Evolutionary conservation across 805 yeast genomes (phyloP), one percentile per base, ranked within the genome.

Genomic region (Ogataea minuta): DNA sequence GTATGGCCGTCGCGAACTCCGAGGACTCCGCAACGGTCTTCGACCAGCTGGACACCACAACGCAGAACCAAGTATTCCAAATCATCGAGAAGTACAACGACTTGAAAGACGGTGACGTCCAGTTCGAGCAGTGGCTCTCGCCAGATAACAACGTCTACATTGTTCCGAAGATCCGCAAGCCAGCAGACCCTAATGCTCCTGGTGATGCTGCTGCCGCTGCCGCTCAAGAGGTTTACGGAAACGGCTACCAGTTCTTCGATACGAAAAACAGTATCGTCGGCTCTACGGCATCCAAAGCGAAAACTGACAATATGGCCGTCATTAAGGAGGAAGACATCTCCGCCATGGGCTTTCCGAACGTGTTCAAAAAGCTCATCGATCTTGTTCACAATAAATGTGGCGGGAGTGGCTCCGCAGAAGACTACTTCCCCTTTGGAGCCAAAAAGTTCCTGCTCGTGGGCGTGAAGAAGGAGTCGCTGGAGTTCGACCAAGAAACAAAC

Each of bases 321-420:
- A 48, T 60, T 9, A 43, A 51, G 31, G 63, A 61, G 41, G 51
- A 52, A 32, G 43, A 57, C 35, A 46, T 60, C 25, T n/a, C 44
- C 3, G 43, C 57, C 3, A 24, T 47, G 42, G 63, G 63, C 2
- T 61, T 59, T 29, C 65, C 66, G 1, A 30, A 42, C 11, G 41
- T 50, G 6, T 60, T 58, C 58, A 16, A 42, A 10, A 50, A 42
- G 30, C 40, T 50, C 9, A 41, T 38, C 31, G 47, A 39, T 13
- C 41, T 40, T 14, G 36, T 34, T n/a, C 48, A 39, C n/a, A 30
- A 27, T 10, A 28, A 29, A 9, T 45, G 46, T 14, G 34, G 24
- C 27, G 42, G 44, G 20, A 28, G 42, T 13, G 40, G 23, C 31
- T 23, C 15, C 14, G 34, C 43, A 10, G 52, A 50, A 20, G 38